Conservation (phyloP, 2,329 filamentous ascomycete species). For the Neofusicoccum laricinum region DNA sequence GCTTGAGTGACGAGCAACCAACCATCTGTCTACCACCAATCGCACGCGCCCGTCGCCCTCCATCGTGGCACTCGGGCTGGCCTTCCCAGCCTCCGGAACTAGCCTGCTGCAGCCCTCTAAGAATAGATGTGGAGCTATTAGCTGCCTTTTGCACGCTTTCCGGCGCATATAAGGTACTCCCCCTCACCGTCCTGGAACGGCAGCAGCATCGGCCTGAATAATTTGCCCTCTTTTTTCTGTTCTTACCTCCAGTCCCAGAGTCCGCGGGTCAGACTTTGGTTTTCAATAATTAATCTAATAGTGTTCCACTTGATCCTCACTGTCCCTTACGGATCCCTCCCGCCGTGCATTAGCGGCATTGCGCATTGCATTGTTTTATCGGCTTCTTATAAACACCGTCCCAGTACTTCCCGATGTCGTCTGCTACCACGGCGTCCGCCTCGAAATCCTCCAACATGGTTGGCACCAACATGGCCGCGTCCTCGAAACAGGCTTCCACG, state of each 20-base stretch:
- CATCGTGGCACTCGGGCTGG: slow-evolving; percentile 25
- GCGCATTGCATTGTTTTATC: slow-evolving; percentile 38
- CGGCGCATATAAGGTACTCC: slow-evolving; percentile 48
- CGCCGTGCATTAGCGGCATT: slow-evolving; percentile 40
- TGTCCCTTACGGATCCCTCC: slow-evolving; percentile 42
- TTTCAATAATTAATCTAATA: slow-evolving; percentile 44
- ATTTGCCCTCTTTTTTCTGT: slow-evolving; percentile 39
- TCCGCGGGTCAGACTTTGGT: slow-evolving; percentile 49
- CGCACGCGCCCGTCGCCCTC: slow-evolving; percentile 20
- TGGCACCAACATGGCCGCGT: slow-evolving; percentile 51
- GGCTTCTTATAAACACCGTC: slow-evolving; percentile 38
- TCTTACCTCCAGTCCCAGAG: slow-evolving; percentile 38
- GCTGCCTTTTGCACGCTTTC: slow-evolving; percentile 34
- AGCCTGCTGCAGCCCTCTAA: slow-evolving; percentile 35
- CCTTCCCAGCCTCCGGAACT: slow-evolving; percentile 28
- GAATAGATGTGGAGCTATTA: slow-evolving; percentile 48
- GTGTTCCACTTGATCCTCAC: slow-evolving; percentile 39
- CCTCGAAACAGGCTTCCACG: slow-evolving; percentile 59
- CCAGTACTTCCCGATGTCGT: slow-evolving; percentile 48
- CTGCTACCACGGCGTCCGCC: slow-evolving; percentile 27
- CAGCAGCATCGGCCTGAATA: slow-evolving; percentile 39
- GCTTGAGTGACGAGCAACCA: slow-evolving; percentile 8
- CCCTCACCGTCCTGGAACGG: slow-evolving; percentile 33
- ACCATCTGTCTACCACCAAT: slow-evolving; percentile 29
- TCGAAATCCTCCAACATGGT: slow-evolving; percentile 49